Conservation (phyloP, 1,139 yeast genomes). For the Yamadazyma siamensis region DNA sequence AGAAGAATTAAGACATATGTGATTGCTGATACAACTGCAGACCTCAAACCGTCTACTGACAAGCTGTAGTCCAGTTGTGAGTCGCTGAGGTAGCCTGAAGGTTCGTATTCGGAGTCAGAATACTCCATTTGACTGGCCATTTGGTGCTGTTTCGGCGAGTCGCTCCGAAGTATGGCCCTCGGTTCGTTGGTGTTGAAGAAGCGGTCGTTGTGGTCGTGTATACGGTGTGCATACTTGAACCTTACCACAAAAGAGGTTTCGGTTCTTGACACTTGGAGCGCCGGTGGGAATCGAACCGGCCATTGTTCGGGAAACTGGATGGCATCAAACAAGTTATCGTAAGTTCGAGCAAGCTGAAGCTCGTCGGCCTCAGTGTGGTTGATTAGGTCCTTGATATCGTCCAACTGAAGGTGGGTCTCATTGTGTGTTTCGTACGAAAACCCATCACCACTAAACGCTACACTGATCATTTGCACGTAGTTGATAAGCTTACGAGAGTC, state of each 20-base stretch:
- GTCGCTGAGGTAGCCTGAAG: slow-evolving; percentile 16
- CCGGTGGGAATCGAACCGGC: no score
- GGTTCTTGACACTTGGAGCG: neutral
- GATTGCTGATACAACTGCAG: slow-evolving; percentile 8
- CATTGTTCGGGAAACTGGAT: neutral
- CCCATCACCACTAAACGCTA: slow-evolving; percentile 2
- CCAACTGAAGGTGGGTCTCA: no score
- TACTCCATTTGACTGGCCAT: slow-evolving; percentile 24
- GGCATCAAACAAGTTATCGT: neutral
- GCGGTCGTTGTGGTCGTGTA: slow-evolving; percentile 11
- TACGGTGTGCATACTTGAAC: neutral
- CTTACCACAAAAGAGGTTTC: neutral
- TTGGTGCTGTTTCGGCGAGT: slow-evolving; percentile 6
- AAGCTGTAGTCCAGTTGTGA: slow-evolving; percentile 15
- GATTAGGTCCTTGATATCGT: neutral
- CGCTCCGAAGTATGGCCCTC: slow-evolving; percentile 3
- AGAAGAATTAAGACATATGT: slow-evolving; percentile 12
- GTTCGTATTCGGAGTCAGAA: slow-evolving; percentile 33
- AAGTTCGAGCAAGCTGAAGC: neutral
- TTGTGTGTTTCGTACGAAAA: neutral
- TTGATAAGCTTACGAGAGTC: slow-evolving; percentile 30
- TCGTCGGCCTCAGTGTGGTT: neutral
- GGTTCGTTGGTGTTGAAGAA: slow-evolving; percentile 7
- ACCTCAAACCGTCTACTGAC: slow-evolving; percentile 1
- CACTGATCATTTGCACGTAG: slow-evolving; percentile 16